Base-by-base conservation (phyloP, 2,329 filamentous ascomycete genomes). In the Aspergillus vadensis region DNA sequence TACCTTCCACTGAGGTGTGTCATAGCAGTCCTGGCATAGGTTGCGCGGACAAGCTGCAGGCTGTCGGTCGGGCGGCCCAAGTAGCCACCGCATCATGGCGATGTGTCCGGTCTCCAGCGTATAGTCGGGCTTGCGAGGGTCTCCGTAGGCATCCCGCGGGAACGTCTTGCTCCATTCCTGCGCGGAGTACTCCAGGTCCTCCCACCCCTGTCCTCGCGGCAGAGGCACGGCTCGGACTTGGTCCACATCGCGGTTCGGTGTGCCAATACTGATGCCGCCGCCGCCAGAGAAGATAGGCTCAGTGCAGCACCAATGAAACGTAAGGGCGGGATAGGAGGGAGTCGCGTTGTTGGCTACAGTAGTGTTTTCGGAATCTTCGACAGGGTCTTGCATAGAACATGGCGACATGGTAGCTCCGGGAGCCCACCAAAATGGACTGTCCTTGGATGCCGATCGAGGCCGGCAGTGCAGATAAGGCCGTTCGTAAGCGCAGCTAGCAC, bases 261-360 rank as follows among this genome's bases (percentile, higher is more conserved):
- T 82, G 14, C 82, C 75, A 55, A 86, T 83, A 38, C 82, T 84
- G 61, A 86, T 86, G 14, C 84, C 83, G 51, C 84, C 84, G 9
- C 84, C 84, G 9, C 83, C 84, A 25, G 84, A 86, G 66, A 86
- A 86, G 53, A 85, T 81, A 15, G 84, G 84, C 65, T 86, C 83
- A 4, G 84, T 80, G 64, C 84, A 86, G 68, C 84, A 86, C 84
- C 84, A 86, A 63, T 82, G 80, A 70, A 85, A 84, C 58, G 82
- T 84, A 60, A 85, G 74, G 59, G 78, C 80, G 12, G 83, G 82
- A 38, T 80, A 80, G 50, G 77, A 68, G 15, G 69, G 61, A 25
- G 75, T 70, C 25, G 70, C 65, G 36, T 71, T 68, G 36, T 72
- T 75, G 43, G 77, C 72, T 17, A 72, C 73, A 21, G 74, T 72